phyloP scores from a whole-genome alignment of 768 basidiomycete species.

The Tylopilus subfusipes region DNA sequence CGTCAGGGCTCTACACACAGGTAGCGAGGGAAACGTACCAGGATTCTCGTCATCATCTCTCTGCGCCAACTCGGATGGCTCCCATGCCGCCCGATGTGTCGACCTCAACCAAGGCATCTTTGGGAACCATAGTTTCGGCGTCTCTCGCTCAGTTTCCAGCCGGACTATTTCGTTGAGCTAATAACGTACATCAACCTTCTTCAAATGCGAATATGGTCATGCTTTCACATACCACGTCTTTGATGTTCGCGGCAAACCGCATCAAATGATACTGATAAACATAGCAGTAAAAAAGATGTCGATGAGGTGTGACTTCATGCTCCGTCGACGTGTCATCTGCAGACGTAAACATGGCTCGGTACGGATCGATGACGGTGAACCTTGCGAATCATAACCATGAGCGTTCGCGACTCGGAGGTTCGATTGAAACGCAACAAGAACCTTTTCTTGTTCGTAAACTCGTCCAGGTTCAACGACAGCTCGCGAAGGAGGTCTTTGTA shows the following conservation, averaged over 20 bases:
- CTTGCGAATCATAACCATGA: slow-evolving; percentile 31
- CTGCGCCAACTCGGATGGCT: slow-evolving; percentile 41
- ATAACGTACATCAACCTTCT: neutral
- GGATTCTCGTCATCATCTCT: slow-evolving; percentile 70
- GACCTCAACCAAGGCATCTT: slow-evolving; percentile 30
- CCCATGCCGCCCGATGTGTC: slow-evolving; percentile 44
- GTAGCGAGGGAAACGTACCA: slow-evolving; percentile 24
- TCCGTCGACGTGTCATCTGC: slow-evolving; percentile 25
- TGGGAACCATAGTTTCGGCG: slow-evolving; percentile 57
- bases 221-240: slow-evolving; percentile 33
- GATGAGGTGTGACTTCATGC: slow-evolving; percentile 55
- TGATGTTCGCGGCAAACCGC: slow-evolving; percentile 33
- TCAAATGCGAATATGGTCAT: neutral
- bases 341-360: slow-evolving; percentile 47
- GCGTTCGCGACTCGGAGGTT: neutral
- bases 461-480: slow-evolving; percentile 37
- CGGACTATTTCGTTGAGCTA: slow-evolving; percentile 57
- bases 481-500: slow-evolving; percentile 37
- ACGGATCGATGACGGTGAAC: slow-evolving; percentile 54
- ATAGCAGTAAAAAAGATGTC: slow-evolving; percentile 70
- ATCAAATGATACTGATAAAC: slow-evolving; percentile 61
- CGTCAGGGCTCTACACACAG: neutral
- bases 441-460: slow-evolving; percentile 52
- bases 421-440: slow-evolving; percentile 21
- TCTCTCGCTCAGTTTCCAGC: slow-evolving; percentile 47